phyloP scores from a whole-genome alignment of 1,284 basidiomycete genomes.

The Ceratobasidium sp. region DNA sequence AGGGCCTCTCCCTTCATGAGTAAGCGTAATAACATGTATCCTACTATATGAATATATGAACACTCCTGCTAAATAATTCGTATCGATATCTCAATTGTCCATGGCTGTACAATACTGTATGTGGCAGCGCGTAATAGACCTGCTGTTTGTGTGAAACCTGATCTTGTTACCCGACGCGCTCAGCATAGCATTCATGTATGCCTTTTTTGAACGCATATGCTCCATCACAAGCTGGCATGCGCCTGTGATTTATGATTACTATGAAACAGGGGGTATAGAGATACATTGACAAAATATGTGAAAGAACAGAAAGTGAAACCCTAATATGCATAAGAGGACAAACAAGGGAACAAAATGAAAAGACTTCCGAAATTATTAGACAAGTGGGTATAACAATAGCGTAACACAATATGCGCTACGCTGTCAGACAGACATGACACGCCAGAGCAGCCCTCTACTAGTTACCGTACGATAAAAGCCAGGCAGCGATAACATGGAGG shows the following conservation, averaged over 20 bases:
- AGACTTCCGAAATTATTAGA: not conserved
- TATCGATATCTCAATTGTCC: not conserved
- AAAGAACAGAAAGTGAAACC: not conserved
- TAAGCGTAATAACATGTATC: not conserved
- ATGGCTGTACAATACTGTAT: not conserved
- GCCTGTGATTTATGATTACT: too few relatives aligned
- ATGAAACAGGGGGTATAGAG: too few relatives aligned
- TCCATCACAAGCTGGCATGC: too few relatives aligned
- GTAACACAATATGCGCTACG: not conserved
- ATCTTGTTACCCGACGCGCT: too few relatives aligned
- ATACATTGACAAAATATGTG: too few relatives aligned
- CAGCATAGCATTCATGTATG: too few relatives aligned
- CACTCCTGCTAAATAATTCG: not conserved
- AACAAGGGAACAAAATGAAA: not conserved
- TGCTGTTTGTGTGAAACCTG: too few relatives aligned
- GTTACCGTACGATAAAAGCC: slow-evolving; percentile 20
- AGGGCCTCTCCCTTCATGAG: not conserved
- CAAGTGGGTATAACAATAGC: not conserved
- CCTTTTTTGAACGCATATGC: too few relatives aligned
- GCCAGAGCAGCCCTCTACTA: too few relatives aligned
- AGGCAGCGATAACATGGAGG: slow-evolving; percentile 26
- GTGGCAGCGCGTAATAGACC: not conserved
- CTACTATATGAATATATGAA: not conserved
- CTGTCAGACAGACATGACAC: too few relatives aligned
- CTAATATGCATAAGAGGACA: not conserved